Evolutionary conservation across 495 filamentous ascomycete species (phyloP), one percentile per base, ranked within the genome.

Genomic region (Trichoderma orchidacearum): DNA sequence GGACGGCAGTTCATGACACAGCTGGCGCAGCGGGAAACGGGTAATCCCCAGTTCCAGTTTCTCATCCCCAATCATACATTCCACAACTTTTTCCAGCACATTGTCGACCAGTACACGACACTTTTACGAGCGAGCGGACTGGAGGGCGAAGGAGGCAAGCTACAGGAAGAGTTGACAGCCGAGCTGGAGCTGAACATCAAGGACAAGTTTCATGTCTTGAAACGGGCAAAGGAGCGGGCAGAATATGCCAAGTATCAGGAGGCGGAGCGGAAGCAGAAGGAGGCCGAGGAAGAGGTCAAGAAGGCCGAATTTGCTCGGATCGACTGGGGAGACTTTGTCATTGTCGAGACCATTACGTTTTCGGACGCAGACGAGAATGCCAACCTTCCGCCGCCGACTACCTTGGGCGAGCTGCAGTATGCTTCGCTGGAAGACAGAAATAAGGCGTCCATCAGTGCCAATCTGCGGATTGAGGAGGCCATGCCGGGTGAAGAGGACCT

Each of bases 41-140:
- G 88, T 58, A 97, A 98, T 69, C 92, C 80, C 64, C 94, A 98
- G 67, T 98, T 97, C 68, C 91, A 97, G 71, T 98, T 98, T 67
- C 75, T 98, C 25, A 84, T 92, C 54, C 92, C 93, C 41, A 91
- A 95, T 62, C 94, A 98, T 75, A 92, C 84, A 65, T 83, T 96
- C 53, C 89, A 96, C 71, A 89, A 93, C 67, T 97, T 90, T 70
- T 97, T 96, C 74, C 86, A 85, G 58, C 80, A 89, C 55, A 73
- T 95, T 50, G 83, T 96, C 54, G 93, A 97, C 62, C 94, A 98
- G 63, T 98, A 96, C 69, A 88, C 86, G n/a, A 79, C 87, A 45
- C 73, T 98, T 5, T 63, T 96, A 28, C 79, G 81, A 51, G 80
- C 80, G 25, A 81, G 84, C 58, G 88, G 86, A 17, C 77, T 84